A percentile compares a stretch with the other conserved stretches of the same genome.
Conservation (phyloP, 1,284 basidiomycete species). For the Cryptococcus jaspeensis region DNA sequence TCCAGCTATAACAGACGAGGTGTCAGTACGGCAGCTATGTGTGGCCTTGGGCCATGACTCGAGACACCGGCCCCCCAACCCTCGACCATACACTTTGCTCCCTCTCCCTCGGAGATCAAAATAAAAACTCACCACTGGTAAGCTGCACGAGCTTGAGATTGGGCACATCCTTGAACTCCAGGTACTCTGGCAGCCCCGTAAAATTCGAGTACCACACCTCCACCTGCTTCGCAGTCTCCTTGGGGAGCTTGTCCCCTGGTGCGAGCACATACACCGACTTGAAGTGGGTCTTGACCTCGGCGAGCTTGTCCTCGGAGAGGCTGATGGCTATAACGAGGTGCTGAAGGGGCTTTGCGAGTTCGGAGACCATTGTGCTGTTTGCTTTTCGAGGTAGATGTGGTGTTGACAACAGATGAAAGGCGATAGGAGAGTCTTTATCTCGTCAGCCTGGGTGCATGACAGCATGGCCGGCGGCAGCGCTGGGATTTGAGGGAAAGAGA, state of each 20-base stretch:
- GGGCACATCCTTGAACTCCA: conserved; percentile 23
- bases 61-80: too few species aligned
- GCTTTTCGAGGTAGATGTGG: too few species aligned
- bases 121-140: conserved; percentile 25
- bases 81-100: too few species aligned
- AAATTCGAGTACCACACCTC: conserved; percentile 36
- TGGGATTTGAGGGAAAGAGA: too few species aligned
- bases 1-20: conserved; percentile 25
- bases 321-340: conserved; percentile 16
- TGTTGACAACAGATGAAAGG: too few species aligned
- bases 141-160: conserved; percentile 39
- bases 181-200: conserved; percentile 22
- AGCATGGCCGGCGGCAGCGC: too few species aligned
- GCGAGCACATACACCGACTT: conserved; percentile 37
- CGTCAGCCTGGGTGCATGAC: too few species aligned
- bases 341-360: neutral
- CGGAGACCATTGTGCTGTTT: too few species aligned
- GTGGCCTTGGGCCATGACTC: neutral
- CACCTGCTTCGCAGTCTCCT: conserved; percentile 19
- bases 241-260: conserved; percentile 16
- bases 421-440: too few species aligned
- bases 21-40: too few species aligned
- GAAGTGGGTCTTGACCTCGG: conserved; percentile 30
- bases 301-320: conserved; percentile 22
- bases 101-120: too few species aligned